Evolutionary conservation across 441 rosid genomes (phyloP).

Genomic region (Syzygium malaccense): DNA sequence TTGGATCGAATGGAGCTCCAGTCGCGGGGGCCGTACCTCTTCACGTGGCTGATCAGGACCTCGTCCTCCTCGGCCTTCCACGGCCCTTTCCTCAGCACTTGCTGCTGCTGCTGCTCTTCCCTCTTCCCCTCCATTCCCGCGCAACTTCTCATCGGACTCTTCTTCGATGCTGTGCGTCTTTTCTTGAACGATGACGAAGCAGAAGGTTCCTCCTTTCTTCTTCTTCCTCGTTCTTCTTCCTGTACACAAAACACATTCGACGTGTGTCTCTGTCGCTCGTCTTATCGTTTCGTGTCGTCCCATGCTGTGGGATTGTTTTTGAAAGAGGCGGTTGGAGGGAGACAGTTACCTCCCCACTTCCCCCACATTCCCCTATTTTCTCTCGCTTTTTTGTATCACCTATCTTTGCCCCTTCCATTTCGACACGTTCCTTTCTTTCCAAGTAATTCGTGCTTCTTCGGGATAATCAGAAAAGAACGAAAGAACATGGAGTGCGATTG

Average conservation of each 20-base stretch:
- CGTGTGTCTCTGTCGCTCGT: not conserved
- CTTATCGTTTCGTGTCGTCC: not conserved
- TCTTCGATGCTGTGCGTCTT: no score
- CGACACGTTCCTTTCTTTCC: not conserved
- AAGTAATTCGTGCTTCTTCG: not conserved
- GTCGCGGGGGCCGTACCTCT: constrained; percentile 69
- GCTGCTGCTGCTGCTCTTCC: constrained; percentile 20
- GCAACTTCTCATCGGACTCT: not conserved
- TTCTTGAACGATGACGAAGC: not conserved
- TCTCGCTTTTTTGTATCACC: not conserved
- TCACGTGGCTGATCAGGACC: constrained; percentile 64
- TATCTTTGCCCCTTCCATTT: not conserved
- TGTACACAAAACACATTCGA: not conserved
- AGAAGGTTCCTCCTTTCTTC: not conserved
- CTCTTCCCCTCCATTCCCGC: constrained; percentile 27
- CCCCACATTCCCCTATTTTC: not conserved
- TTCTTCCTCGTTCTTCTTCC: not conserved
- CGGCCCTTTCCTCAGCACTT: constrained; percentile 71
- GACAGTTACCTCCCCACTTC: not conserved
- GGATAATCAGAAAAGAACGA: not conserved
- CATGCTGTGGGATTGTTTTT: not conserved
- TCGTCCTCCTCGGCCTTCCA: constrained; percentile 93
- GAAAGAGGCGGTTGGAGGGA: not conserved
- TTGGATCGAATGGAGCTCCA: constrained; percentile 99
- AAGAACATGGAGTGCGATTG: not conserved